A percentile compares a stretch with the other conserved stretches of the same genome.
Evolutionary conservation across 2,329 filamentous ascomycete species (phyloP).

Genomic region (Fusarium buharicum): DNA sequence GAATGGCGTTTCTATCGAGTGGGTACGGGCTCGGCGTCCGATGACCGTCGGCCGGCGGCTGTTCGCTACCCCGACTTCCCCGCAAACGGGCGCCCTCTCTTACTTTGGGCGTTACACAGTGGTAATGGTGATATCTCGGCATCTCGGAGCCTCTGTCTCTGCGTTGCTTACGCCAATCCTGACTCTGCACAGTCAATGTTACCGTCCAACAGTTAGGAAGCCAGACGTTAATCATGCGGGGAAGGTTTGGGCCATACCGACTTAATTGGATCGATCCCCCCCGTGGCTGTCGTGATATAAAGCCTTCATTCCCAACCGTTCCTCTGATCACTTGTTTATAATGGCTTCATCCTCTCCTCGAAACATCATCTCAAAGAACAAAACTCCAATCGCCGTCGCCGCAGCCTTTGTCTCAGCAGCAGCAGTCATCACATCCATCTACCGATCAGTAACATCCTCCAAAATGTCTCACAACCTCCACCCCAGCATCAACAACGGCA

Average conservation of each 20-base stretch:
- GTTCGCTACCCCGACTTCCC: constrained; percentile 24
- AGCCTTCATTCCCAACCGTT: background rate
- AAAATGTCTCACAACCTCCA: constrained; percentile 58
- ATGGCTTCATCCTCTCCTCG: constrained; percentile 31
- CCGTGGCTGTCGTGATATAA: constrained; percentile 21
- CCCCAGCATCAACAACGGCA: constrained; percentile 70
- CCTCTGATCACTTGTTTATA: background rate
- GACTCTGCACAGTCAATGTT: constrained; percentile 28
- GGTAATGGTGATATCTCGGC: constrained; percentile 44
- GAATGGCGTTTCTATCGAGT: constrained; percentile 9
- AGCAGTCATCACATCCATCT: constrained; percentile 37
- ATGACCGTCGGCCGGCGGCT: constrained; percentile 22
- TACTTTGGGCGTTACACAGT: background rate
- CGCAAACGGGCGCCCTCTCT: constrained; percentile 13
- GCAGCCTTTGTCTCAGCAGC: constrained; percentile 40
- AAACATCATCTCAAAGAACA: constrained; percentile 33
- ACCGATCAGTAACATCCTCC: constrained; percentile 21
- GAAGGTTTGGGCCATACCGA: constrained; percentile 7
- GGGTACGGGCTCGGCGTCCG: constrained; percentile 33
- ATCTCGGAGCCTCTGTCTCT: constrained; percentile 34
- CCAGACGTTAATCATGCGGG: constrained; percentile 5
- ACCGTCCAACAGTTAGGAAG: constrained; percentile 2
- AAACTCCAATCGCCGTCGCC: constrained; percentile 34
- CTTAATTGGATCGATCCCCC: constrained; percentile 8
- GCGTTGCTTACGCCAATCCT: constrained; percentile 20